phyloP scores from a whole-genome alignment of 1,284 basidiomycete genomes.

The Boletus semigastroideus region DNA sequence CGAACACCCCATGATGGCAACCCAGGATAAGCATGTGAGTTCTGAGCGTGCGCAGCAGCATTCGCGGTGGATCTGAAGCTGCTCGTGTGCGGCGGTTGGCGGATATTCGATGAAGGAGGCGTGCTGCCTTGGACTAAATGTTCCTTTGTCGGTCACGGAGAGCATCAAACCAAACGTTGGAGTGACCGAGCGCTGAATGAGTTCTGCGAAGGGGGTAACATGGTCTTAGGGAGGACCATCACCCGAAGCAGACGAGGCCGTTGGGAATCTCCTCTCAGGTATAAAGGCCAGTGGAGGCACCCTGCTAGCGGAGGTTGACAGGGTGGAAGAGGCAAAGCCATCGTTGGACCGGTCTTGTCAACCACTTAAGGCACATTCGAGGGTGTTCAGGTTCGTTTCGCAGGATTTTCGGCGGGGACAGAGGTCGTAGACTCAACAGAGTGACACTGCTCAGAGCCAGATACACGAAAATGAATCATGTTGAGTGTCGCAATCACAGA shows the following conservation, averaged over 20 bases:
- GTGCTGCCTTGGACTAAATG: slow-evolving; percentile 54
- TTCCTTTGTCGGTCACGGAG: slow-evolving; percentile 51
- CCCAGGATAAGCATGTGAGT: slow-evolving; percentile 34
- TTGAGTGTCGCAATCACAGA: slow-evolving; percentile 34
- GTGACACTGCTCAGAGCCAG: slow-evolving; percentile 42
- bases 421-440: slow-evolving; percentile 66
- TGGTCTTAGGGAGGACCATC: slow-evolving; percentile 73
- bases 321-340: slow-evolving; percentile 84
- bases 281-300: slow-evolving; percentile 77
- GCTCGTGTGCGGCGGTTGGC: slow-evolving; percentile 75
- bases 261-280: slow-evolving; percentile 63
- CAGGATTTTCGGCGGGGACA: slow-evolving; percentile 42
- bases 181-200: slow-evolving; percentile 83
- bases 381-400: slow-evolving; percentile 55
- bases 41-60: slow-evolving; percentile 50
- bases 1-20: slow-evolving; percentile 46
- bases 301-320: slow-evolving; percentile 67
- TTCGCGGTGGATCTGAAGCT: slow-evolving; percentile 76
- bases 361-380: slow-evolving; percentile 48
- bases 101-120: slow-evolving; percentile 62
- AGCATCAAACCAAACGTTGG: slow-evolving; percentile 70
- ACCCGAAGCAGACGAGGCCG: slow-evolving; percentile 48
- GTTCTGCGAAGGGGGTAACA: slow-evolving; percentile 86
- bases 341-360: slow-evolving; percentile 82
- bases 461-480: slow-evolving; percentile 40